These are phyloP conservation scores for Xylaria grammica DNA, from an alignment of 495 filamentous ascomycete species.

Conservation along the genomic window DNA sequence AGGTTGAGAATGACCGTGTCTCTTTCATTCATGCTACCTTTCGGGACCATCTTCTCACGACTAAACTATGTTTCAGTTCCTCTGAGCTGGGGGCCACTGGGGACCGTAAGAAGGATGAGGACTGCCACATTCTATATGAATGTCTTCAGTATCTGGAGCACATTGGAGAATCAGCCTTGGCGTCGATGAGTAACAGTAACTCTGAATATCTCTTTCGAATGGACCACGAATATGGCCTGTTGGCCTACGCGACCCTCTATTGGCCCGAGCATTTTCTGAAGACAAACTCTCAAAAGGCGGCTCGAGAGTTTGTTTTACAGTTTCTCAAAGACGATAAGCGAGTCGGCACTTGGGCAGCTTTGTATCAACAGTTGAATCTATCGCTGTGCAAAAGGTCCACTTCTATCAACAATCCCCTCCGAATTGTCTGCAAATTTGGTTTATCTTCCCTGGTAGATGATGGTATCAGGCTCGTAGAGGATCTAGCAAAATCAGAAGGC, in stretches of 20 bases:
- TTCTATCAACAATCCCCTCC: constrained; percentile 1
- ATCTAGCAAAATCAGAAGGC: neutral
- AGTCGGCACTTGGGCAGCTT: neutral
- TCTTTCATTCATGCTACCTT: neutral
- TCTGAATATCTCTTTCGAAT: neutral
- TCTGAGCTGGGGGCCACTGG: neutral
- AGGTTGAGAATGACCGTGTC: neutral
- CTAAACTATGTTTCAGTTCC: neutral
- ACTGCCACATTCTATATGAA: neutral
- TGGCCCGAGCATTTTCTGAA: neutral
- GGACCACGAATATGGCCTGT: neutral
- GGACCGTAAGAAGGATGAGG: neutral
- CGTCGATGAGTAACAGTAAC: neutral
- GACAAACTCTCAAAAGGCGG: neutral
- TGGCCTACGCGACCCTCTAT: neutral
- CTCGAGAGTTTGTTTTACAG: neutral
- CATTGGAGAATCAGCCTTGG: neutral
- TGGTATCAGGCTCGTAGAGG: neutral
- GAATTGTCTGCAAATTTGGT: neutral
- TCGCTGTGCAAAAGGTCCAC: neutral
- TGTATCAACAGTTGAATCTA: neutral
- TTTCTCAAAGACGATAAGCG: neutral
- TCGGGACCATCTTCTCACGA: neutral
- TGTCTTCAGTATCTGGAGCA: neutral
- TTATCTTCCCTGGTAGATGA: neutral